phyloP scores from a whole-genome alignment of 176 grass and related monocot species.

The Thinopyrum elongatum region DNA sequence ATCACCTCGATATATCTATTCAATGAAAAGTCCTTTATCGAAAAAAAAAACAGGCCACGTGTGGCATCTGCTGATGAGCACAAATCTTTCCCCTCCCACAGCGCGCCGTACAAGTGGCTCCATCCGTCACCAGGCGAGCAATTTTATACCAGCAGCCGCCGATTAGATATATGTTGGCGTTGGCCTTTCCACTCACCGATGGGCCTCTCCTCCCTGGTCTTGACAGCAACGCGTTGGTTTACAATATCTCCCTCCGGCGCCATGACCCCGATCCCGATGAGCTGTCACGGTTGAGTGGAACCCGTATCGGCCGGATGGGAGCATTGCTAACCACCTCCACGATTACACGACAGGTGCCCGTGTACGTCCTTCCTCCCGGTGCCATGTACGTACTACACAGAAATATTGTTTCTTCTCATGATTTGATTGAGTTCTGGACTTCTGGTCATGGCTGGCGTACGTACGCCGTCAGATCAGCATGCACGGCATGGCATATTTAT shows the following conservation, averaged over 20 bases:
- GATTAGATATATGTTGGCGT: conserved; percentile 7
- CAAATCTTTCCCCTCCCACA: background rate
- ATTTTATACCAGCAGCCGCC: background rate
- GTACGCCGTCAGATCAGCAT: background rate
- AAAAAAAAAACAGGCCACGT: conserved; percentile 31
- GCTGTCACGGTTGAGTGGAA: conserved; percentile 52
- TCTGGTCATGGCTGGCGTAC: background rate
- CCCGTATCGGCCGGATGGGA: conserved; percentile 53
- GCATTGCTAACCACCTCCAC: conserved; percentile 51
- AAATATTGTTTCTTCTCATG: background rate
- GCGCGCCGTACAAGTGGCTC: conserved; percentile 28
- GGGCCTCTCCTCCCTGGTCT: background rate
- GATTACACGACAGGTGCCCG: conserved; percentile 30
- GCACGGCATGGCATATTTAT: background rate
- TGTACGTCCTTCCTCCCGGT: too few species aligned
- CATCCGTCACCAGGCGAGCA: conserved; percentile 30
- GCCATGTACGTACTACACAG: background rate
- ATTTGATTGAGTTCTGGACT: background rate
- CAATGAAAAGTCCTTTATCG: too few species aligned
- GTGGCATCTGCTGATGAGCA: conserved; percentile 22
- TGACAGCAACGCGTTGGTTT: conserved; percentile 41
- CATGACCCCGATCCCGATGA: conserved; percentile 20
- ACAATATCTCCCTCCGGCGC: conserved; percentile 35
- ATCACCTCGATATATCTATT: too few species aligned
- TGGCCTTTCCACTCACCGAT: conserved; percentile 21